Evolutionary conservation across 2,329 filamentous ascomycete species (phyloP).

Genomic region (Fulvia fulva): DNA sequence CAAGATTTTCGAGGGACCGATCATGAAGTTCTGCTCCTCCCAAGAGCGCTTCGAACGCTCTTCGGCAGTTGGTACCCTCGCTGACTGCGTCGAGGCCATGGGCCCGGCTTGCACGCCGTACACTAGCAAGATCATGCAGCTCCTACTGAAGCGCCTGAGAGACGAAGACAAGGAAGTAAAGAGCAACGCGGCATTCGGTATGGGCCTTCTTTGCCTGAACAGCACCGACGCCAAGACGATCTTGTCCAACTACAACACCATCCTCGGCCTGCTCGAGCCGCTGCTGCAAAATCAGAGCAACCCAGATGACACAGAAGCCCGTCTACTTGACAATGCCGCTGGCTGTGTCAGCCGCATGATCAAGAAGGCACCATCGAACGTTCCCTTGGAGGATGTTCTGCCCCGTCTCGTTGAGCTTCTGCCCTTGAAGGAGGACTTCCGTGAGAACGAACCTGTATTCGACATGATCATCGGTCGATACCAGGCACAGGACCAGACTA

Average conservation of each 20-base stretch:
- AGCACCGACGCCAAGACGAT: conserved; percentile 72
- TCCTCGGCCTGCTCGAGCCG: conserved; percentile 82
- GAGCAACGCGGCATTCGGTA: conserved; percentile 90
- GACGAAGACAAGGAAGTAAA: conserved; percentile 90
- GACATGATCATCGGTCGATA: conserved; percentile 86
- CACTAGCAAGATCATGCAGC: conserved; percentile 70
- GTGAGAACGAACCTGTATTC: conserved; percentile 94
- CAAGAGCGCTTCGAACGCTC: conserved; percentile 83
- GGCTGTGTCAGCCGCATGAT: conserved; percentile 93
- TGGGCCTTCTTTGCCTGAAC: conserved; percentile 78
- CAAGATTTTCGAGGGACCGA: conserved; percentile 92
- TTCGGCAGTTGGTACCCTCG: conserved; percentile 85
- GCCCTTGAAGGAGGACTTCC: conserved; percentile 86
- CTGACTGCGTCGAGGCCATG: conserved; percentile 85
- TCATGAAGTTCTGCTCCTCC: conserved; percentile 82
- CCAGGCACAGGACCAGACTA: conserved; percentile 63
- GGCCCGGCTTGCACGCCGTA: conserved; percentile 74
- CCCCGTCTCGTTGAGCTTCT: conserved; percentile 74
- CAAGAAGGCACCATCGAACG: conserved; percentile 75
- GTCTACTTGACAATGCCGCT: conserved; percentile 87
- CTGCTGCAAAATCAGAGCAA: conserved; percentile 55
- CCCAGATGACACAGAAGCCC: conserved; percentile 61
- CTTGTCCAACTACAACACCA: conserved; percentile 67
- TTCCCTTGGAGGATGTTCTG: conserved; percentile 76
- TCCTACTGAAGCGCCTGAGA: conserved; percentile 78